These are phyloP conservation scores for Saururus chinensis DNA, from an alignment of 164 flowering plant species.

Conservation along the genomic window DNA sequence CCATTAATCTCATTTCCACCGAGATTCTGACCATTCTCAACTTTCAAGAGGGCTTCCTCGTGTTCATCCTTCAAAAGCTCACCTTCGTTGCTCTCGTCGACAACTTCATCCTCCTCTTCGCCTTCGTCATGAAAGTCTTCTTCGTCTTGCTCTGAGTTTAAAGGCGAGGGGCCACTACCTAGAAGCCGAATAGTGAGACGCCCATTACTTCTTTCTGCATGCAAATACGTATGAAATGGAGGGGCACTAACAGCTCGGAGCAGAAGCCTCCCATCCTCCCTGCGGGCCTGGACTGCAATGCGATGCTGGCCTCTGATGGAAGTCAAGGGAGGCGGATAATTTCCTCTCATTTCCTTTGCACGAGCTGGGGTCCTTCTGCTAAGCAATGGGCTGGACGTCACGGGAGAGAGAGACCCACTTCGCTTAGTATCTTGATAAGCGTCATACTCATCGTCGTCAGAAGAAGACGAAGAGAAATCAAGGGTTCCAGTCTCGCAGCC, in stretches of 20 bases:
- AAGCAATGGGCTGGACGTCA: background rate
- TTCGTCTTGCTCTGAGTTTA: background rate
- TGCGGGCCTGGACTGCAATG: constrained; percentile 34
- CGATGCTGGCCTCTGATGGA: constrained; percentile 37
- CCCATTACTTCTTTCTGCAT: constrained; percentile 57
- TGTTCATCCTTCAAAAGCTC: background rate
- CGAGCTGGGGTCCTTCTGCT: background rate
- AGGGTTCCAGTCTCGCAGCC: constrained; percentile 83
- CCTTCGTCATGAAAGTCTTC: background rate
- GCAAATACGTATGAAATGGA: constrained; percentile 20
- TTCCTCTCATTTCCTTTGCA: constrained; percentile 13
- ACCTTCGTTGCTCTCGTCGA: constrained; percentile 9
- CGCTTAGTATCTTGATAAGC: background rate
- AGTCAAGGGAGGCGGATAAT: constrained; percentile 77
- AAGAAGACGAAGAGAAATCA: background rate
- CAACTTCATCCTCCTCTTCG: background rate
- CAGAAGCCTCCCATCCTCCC: constrained; percentile 59
- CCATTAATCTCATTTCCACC: constrained; percentile 1
- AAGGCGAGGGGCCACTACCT: background rate
- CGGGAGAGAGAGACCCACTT: background rate
- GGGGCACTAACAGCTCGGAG: constrained; percentile 43
- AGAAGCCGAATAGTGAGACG: constrained; percentile 34
- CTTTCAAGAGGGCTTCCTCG: background rate
- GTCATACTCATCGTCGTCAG: background rate
- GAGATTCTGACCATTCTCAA: background rate